phyloP scores from a whole-genome alignment of 2,329 filamentous ascomycete species.

The Cladophialophora immunda region DNA sequence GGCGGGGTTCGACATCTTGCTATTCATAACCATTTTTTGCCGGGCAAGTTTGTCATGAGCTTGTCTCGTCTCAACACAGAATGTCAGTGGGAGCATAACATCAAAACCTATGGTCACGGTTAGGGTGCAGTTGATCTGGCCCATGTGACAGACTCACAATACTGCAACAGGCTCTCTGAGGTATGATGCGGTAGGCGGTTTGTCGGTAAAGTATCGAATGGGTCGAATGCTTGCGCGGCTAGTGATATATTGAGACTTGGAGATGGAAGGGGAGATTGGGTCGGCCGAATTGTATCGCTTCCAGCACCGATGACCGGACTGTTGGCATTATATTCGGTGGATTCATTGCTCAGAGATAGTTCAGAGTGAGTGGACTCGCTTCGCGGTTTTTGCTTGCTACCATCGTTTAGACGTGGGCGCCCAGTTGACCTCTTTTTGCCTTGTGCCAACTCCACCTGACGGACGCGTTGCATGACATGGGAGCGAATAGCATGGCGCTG shows the following conservation, averaged over 20 bases:
- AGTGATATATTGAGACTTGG: slow-evolving; percentile 34
- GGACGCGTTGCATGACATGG: slow-evolving; percentile 55
- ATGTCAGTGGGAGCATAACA: slow-evolving; percentile 51
- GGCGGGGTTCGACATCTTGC: slow-evolving; percentile 48
- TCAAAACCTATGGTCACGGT: slow-evolving; percentile 43
- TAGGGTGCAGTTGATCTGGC: slow-evolving; percentile 6
- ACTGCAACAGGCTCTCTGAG: slow-evolving; percentile 45
- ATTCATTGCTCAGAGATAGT: slow-evolving; percentile 25
- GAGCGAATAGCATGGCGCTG: slow-evolving; percentile 53
- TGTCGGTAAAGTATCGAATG: slow-evolving; percentile 47
- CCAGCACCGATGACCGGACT: not conserved
- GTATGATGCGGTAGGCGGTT: slow-evolving; percentile 41
- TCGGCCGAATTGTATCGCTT: not conserved
- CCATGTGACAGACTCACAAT: slow-evolving; percentile 43
- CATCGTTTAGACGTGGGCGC: slow-evolving; percentile 37
- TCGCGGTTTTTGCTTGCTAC: slow-evolving; percentile 11
- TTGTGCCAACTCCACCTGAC: slow-evolving; percentile 50
- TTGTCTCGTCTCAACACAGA: slow-evolving; percentile 46
- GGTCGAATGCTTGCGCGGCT: slow-evolving; percentile 45
- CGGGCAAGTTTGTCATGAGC: slow-evolving; percentile 39
- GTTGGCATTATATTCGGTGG: not conserved
- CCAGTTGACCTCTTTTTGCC: slow-evolving; percentile 49
- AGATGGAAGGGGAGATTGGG: slow-evolving; percentile 3
- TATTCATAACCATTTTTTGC: slow-evolving; percentile 45
- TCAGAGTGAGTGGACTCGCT: slow-evolving; percentile 25